These are phyloP conservation scores for Tuctoria greenei DNA, from an alignment of 176 grass and related monocot species.

Conservation along the genomic window DNA sequence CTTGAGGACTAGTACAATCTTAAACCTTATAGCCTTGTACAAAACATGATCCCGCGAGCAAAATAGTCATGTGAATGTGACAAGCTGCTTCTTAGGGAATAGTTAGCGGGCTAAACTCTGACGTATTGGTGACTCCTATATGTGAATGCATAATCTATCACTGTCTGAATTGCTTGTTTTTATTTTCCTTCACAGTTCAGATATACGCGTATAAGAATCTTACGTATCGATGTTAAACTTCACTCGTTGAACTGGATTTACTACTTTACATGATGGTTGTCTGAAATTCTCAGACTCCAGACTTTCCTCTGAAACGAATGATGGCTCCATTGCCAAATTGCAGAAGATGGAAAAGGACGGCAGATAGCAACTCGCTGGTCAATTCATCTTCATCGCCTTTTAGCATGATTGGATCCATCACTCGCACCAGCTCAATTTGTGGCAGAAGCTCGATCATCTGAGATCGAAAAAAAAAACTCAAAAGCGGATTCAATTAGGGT, in stretches of 20 bases:
- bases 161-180: not conserved
- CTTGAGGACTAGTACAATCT: too few relatives aligned
- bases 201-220: not conserved
- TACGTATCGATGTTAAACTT: not conserved
- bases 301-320: conserved; percentile 12
- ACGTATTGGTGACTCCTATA: not conserved
- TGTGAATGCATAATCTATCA: not conserved
- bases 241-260: not conserved
- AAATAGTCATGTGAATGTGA: not conserved
- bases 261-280: conserved; percentile 13
- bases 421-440: not conserved
- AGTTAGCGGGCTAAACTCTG: not conserved
- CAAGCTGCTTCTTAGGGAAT: not conserved
- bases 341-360: conserved; percentile 30
- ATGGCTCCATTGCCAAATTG: conserved; percentile 33
- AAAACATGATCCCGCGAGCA: too few relatives aligned
- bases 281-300: not conserved
- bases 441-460: not conserved
- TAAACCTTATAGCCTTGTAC: too few relatives aligned
- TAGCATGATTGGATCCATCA: conserved; percentile 18
- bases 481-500: not conserved
- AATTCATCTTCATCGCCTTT: conserved; percentile 32
- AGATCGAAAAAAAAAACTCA: not conserved
- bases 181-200: too few relatives aligned
- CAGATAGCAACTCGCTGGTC: conserved; percentile 31